Evolutionary conservation across 305 asterid species (phyloP), one percentile per base, ranked within the genome.

Genomic region (Solanum hybrid): DNA sequence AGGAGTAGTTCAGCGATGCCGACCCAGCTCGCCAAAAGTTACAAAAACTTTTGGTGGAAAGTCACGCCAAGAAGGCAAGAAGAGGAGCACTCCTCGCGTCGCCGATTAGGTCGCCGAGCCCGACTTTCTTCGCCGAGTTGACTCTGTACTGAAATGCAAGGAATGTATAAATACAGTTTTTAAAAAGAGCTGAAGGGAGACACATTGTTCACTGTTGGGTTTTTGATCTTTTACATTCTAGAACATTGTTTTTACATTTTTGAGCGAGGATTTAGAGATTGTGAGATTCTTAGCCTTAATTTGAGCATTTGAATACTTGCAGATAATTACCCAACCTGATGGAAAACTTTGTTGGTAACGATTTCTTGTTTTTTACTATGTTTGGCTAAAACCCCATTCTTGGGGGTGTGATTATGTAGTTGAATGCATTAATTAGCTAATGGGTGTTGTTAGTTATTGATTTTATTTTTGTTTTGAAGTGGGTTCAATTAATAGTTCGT

Each of bases 41-140:
- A 51, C 65, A 51, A 15, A 51, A 15, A 51, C 22, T 51, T 51
- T 51, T 51, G n/a, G 22, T 51, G 68, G 9, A 51, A 15, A 51
- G n/a, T 1, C 68, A 51, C 0, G 68, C 68, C 8, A 51, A 51
- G n/a, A 51, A 51, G 9, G 68, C 0, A 0, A 51, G 68, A 51
- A 51, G 68, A 51, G 0, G 65, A 51, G 65, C 0, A 51, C 65
- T 51, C 65, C 1, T 15, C 1, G n/a, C 3, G 9, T 51, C 65
- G 1, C 8, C 9, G n/a, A 51, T 51, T 15, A 51, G 65, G n/a
- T 15, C 65, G 0, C 0, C 9, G 1, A 51, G 0, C n/a, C 65
- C 9, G 22, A 51, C 65, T 51, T 51, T 2, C 65, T 51, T 51
- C 22, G 0, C 65, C n/a, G n/a, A 51, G 65, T 51, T 51, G 65